phyloP scores from a whole-genome alignment of 2,329 filamentous ascomycete species.

The Fulvia fulva region DNA sequence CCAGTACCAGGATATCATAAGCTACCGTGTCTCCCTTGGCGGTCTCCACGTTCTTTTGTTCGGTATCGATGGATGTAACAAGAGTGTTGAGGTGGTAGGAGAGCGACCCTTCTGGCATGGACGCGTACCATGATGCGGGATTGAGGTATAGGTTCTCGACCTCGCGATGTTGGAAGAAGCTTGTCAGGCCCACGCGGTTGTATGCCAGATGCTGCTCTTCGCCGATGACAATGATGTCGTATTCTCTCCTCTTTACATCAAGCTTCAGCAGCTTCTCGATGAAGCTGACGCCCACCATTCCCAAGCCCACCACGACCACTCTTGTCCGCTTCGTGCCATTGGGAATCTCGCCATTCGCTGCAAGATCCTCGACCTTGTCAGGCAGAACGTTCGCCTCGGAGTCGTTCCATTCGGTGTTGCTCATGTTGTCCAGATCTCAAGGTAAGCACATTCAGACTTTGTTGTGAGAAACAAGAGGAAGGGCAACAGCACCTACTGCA shows the following conservation, averaged over 20 bases:
- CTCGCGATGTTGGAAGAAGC: conserved; percentile 80
- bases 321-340: conserved; percentile 52
- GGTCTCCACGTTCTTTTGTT: conserved; percentile 64
- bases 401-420: conserved; percentile 46
- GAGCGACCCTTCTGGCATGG: conserved; percentile 63
- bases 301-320: conserved; percentile 79
- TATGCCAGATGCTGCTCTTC: conserved; percentile 86
- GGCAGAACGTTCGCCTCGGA: conserved; percentile 44
- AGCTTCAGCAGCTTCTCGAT: conserved; percentile 88
- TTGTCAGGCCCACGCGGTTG: conserved; percentile 83
- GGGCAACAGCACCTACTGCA: conserved; percentile 4
- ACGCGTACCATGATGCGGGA: conserved; percentile 73
- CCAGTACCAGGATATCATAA: conserved; percentile 79
- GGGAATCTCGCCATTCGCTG: conserved; percentile 33
- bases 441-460: background rate
- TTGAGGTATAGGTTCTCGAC: conserved; percentile 89
- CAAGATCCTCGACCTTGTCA: conserved; percentile 39
- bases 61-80: conserved; percentile 63
- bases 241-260: conserved; percentile 70
- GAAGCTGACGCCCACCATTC: conserved; percentile 63
- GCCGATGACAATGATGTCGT: conserved; percentile 78
- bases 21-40: conserved; percentile 64
- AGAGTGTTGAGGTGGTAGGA: conserved; percentile 71
- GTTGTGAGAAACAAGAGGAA: background rate
- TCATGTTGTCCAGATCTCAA: conserved; percentile 29